These are phyloP conservation scores for Salix caprea DNA, from an alignment of 345 rosid species.

Conservation along the genomic window DNA sequence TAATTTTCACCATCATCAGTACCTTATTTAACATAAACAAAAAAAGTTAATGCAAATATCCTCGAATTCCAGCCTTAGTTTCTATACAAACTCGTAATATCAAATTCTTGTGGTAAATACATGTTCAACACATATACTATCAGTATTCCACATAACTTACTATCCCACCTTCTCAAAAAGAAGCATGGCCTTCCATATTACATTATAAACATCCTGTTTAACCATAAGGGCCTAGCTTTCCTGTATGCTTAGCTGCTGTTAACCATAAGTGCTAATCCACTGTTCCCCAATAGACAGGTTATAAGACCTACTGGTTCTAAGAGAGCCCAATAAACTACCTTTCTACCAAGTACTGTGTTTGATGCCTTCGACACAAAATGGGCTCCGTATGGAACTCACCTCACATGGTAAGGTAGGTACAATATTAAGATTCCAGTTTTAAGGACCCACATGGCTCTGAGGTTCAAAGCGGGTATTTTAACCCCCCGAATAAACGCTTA, in stretches of 20 bases:
- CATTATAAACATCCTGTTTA: background rate
- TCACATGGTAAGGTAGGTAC: background rate
- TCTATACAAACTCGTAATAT: too few relatives aligned
- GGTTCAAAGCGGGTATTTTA: background rate
- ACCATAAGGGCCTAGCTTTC: background rate
- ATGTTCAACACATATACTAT: too few relatives aligned
- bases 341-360: background rate
- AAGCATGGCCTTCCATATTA: background rate
- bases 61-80: too few relatives aligned
- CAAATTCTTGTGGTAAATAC: too few relatives aligned
- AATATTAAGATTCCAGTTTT: background rate
- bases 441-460: background rate
- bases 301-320: background rate
- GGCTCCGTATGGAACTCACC: background rate
- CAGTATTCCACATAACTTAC: too few relatives aligned
- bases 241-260: background rate
- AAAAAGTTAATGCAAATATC: too few relatives aligned
- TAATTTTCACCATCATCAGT: background rate
- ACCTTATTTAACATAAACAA: too few relatives aligned
- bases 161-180: background rate
- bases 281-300: background rate
- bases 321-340: background rate
- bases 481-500: background rate
- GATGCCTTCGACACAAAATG: background rate
- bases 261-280: too few relatives aligned